Conservation (phyloP, 2,329 filamentous ascomycete genomes). For the Verticillium albo-atrum region DNA sequence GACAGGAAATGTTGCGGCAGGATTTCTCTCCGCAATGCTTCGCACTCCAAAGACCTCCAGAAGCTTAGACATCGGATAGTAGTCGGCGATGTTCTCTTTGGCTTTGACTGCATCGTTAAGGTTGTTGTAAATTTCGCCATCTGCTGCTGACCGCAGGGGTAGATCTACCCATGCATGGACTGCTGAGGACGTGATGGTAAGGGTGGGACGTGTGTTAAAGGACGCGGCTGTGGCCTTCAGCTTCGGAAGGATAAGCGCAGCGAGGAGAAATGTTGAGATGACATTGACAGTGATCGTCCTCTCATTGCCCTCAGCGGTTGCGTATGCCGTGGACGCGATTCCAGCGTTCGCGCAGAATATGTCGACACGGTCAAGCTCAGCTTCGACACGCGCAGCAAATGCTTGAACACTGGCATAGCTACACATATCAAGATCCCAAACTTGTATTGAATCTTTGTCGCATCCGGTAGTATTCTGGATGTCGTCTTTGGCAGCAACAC, state of each 20-base stretch:
- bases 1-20: slow-evolving; percentile 23
- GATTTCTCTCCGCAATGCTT: slow-evolving; percentile 11
- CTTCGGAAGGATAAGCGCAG: slow-evolving; percentile 44
- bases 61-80: slow-evolving; percentile 25
- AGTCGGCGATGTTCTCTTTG: slow-evolving; percentile 5
- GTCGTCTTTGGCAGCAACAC: slow-evolving; percentile 25
- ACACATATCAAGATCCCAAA: slow-evolving; percentile 46
- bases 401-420: slow-evolving; percentile 39
- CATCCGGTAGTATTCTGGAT: slow-evolving; percentile 24
- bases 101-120: slow-evolving; percentile 18
- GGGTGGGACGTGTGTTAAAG: slow-evolving; percentile 15
- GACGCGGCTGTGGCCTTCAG: slow-evolving; percentile 31
- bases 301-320: slow-evolving; percentile 39
- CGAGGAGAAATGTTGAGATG: slow-evolving; percentile 46
- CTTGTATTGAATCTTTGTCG: slow-evolving; percentile 28
- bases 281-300: slow-evolving; percentile 47
- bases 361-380: slow-evolving; percentile 36
- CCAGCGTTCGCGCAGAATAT: slow-evolving; percentile 37
- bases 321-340: slow-evolving; percentile 28
- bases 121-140: slow-evolving; percentile 20
- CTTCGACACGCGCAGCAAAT: slow-evolving; percentile 33
- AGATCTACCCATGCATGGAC: slow-evolving; percentile 21
- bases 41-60: slow-evolving; percentile 22
- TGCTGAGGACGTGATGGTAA: slow-evolving; percentile 22
- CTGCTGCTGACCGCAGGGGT: slow-evolving; percentile 16